Percentiles rank a stretch among this genome's conserved stretches.
Evolutionary conservation across 2,329 filamentous ascomycete genomes (phyloP).

Genomic region (Fusarium verrucosum): DNA sequence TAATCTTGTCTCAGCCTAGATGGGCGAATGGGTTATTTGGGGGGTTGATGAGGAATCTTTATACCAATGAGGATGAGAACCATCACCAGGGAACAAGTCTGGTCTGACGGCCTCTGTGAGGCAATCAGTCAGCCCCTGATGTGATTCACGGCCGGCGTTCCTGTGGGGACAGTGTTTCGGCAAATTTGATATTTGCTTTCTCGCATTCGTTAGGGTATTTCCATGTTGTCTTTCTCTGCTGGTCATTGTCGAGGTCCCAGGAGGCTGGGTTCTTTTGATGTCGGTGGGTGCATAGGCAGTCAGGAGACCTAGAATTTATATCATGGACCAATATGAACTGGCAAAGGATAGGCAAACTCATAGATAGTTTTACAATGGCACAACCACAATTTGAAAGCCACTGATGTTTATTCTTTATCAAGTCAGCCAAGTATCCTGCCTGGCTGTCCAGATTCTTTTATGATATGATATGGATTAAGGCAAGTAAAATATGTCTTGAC

Average conservation of each 20-base stretch:
- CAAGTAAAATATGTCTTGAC: neutral
- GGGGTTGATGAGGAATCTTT: slow-evolving; percentile 44
- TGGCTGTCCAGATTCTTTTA: too few relatives aligned
- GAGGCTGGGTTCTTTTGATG: slow-evolving; percentile 4
- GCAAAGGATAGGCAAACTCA: slow-evolving; percentile 31
- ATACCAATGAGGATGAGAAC: slow-evolving; percentile 46
- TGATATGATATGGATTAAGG: too few relatives aligned
- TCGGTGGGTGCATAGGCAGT: slow-evolving; percentile 18
- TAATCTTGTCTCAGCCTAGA: slow-evolving; percentile 45
- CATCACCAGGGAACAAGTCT: slow-evolving; percentile 35
- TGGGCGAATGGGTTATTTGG: slow-evolving; percentile 40
- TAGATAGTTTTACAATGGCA: slow-evolving; percentile 48
- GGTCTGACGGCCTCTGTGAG: slow-evolving; percentile 41
- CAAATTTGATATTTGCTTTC: slow-evolving; percentile 48
- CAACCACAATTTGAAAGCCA: slow-evolving; percentile 42
- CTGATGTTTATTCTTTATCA: neutral
- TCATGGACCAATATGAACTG: slow-evolving; percentile 16
- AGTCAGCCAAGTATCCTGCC: too few relatives aligned
- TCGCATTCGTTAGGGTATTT: slow-evolving; percentile 42
- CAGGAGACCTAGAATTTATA: slow-evolving; percentile 7
- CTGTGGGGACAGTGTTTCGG: slow-evolving; percentile 43
- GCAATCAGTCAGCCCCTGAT: slow-evolving; percentile 35
- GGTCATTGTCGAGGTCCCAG: neutral
- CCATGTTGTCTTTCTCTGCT: slow-evolving; percentile 27
- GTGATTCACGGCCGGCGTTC: slow-evolving; percentile 43